Percentiles rank a stretch among this genome's conserved stretches.
Evolutionary conservation across 371 early-diverging fungal species (phyloP).

Genomic region (Rhizopus sp.): DNA sequence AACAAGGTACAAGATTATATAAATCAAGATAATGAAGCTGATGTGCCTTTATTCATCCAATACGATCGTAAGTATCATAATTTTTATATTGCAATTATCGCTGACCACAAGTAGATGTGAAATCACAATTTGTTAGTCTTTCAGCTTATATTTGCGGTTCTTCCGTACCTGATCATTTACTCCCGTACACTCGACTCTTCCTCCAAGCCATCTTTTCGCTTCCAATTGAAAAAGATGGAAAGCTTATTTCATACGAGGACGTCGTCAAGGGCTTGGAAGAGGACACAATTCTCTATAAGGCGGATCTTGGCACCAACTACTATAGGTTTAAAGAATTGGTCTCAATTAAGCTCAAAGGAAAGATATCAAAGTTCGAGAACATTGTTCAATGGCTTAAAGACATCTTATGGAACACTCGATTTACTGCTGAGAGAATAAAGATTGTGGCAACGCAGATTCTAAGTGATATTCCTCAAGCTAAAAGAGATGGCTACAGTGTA

Average conservation of each 20-base stretch:
- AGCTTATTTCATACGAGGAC: constrained; percentile 54
- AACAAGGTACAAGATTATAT: constrained; percentile 58
- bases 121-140: constrained; percentile 60
- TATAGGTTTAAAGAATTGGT: constrained; percentile 54
- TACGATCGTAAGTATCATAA: constrained; percentile 57
- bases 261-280: constrained; percentile 60
- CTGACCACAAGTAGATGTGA: constrained; percentile 44
- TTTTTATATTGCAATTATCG: not conserved
- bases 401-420: constrained; percentile 64
- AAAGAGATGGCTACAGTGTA: constrained; percentile 65
- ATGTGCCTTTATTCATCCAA: constrained; percentile 66
- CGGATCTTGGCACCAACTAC: constrained; percentile 46
- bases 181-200: constrained; percentile 60
- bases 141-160: constrained; percentile 53
- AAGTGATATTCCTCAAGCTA: constrained; percentile 65
- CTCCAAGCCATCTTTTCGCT: constrained; percentile 62
- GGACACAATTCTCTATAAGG: constrained; percentile 60
- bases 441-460: constrained; percentile 60
- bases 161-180: constrained; percentile 50
- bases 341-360: constrained; percentile 53
- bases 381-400: constrained; percentile 64
- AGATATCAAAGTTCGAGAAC: constrained; percentile 51
- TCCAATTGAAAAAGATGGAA: constrained; percentile 50
- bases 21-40: constrained; percentile 45
- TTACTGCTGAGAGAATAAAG: constrained; percentile 62